Evolutionary conservation across 23 red algal species (phyloP).

Genomic region (Gracilaria caudata): DNA sequence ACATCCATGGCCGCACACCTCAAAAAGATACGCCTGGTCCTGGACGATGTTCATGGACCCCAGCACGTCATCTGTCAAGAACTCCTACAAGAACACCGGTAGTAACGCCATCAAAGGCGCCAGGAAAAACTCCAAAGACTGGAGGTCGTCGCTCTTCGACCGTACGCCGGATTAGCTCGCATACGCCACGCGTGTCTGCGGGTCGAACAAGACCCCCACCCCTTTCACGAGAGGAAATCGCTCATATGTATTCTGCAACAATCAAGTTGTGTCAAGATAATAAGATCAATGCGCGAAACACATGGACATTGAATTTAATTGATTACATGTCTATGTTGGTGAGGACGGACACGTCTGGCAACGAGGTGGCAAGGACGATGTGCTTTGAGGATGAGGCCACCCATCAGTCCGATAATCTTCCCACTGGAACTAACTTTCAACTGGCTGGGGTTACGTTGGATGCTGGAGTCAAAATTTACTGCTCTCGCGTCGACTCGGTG

Average conservation of each 20-base stretch:
- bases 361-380: conserved; percentile 38
- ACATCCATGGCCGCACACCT: conserved; percentile 7
- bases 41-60: neutral
- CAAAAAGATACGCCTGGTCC: neutral
- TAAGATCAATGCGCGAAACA: conserved; percentile 92
- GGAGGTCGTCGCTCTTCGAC: conserved; percentile 1
- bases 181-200: neutral
- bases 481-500: conserved; percentile 91
- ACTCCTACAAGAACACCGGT: conserved; percentile 6
- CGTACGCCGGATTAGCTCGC: neutral
- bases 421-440: conserved; percentile 85
- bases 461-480: conserved; percentile 95
- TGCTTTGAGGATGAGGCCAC: conserved; percentile 17
- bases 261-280: conserved; percentile 93
- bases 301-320: conserved; percentile 93
- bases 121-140: neutral
- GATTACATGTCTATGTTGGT: conserved; percentile 85
- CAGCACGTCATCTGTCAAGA: neutral
- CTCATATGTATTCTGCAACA: conserved; percentile 87
- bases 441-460: conserved; percentile 91
- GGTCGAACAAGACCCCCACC: conserved; percentile 1
- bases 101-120: neutral
- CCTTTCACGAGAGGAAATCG: conserved; percentile 68
- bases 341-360: conserved; percentile 19
- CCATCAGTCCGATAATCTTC: neutral